These are phyloP conservation scores for Lathyrus oleraceus DNA, from an alignment of 306 rosid species.

Conservation along the genomic window DNA sequence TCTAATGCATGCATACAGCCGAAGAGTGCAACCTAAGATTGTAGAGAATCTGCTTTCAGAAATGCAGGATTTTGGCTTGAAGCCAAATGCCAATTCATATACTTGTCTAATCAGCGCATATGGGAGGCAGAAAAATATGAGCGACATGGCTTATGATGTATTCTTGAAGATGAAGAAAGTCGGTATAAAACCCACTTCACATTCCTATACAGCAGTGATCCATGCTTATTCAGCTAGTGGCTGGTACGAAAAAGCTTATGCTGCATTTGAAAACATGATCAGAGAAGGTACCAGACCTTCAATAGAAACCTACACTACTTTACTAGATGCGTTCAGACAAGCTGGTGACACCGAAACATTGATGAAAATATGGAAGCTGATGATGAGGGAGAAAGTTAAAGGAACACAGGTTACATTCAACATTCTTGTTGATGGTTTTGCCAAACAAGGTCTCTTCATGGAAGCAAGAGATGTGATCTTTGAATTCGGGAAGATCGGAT, in stretches of 20 bases:
- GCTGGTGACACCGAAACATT: slow-evolving; percentile 69
- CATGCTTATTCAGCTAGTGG: slow-evolving; percentile 82
- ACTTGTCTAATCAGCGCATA: slow-evolving; percentile 85
- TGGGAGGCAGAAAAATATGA: slow-evolving; percentile 70
- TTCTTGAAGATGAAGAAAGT: slow-evolving; percentile 81
- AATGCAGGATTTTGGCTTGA: slow-evolving; percentile 78
- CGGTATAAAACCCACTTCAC: slow-evolving; percentile 77
- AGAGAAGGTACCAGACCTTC: slow-evolving; percentile 72
- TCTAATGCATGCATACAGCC: slow-evolving; percentile 76
- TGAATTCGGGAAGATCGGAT: slow-evolving; percentile 73
- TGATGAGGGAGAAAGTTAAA: slow-evolving; percentile 61
- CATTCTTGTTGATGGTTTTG: slow-evolving; percentile 83
- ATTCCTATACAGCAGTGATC: slow-evolving; percentile 83
- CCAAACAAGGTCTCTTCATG: slow-evolving; percentile 76
- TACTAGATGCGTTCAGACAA: slow-evolving; percentile 81
- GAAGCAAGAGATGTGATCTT: slow-evolving; percentile 84
- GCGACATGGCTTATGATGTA: slow-evolving; percentile 87
- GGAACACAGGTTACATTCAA: slow-evolving; percentile 75
- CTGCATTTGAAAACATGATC: slow-evolving; percentile 71
- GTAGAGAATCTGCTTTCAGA: slow-evolving; percentile 76
- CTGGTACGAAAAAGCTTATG: slow-evolving; percentile 84
- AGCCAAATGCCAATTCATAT: slow-evolving; percentile 72
- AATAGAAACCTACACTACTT: slow-evolving; percentile 81
- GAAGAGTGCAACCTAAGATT: slow-evolving; percentile 82
- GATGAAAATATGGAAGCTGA: slow-evolving; percentile 81